Percentiles rank a stretch among this genome's conserved stretches.
These are phyloP conservation scores for Arthrocladium fulminans DNA, from an alignment of 2,329 filamentous ascomycete species.

Conservation along the genomic window DNA sequence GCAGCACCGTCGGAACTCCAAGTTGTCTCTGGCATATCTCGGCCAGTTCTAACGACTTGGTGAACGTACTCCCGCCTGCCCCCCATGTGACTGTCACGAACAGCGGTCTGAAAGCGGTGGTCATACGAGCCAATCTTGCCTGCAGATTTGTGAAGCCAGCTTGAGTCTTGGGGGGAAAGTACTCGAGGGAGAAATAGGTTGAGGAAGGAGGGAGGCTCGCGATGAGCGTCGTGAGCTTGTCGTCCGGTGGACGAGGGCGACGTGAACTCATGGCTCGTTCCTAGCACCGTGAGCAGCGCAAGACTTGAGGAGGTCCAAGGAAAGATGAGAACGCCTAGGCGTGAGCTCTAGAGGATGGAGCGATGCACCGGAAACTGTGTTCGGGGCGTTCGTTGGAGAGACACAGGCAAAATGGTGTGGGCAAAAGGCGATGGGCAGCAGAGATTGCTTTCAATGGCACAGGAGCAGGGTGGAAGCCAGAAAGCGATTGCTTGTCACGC, in stretches of 20 bases:
- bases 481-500: too few species aligned
- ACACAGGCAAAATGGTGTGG: too few species aligned
- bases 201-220: conserved; percentile 62
- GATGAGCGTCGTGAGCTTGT: conserved; percentile 20
- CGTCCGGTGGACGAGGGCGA: conserved; percentile 14
- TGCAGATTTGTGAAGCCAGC: conserved; percentile 94
- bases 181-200: conserved; percentile 93
- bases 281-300: neutral
- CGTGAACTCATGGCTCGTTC: neutral
- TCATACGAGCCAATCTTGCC: conserved; percentile 89
- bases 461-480: too few species aligned
- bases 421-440: too few species aligned
- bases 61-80: conserved; percentile 82
- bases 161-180: conserved; percentile 95
- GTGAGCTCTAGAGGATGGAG: too few species aligned
- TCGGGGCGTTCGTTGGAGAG: too few species aligned
- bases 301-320: too few species aligned
- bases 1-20: conserved; percentile 85
- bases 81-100: conserved; percentile 99
- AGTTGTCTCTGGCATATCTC: conserved; percentile 91
- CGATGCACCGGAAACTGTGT: too few species aligned
- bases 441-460: too few species aligned
- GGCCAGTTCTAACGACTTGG: conserved; percentile 85
- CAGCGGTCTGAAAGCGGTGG: conserved; percentile 76
- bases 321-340: too few species aligned